A percentile compares a stretch with the other conserved stretches of the same genome.
Conservation (phyloP, 2,329 filamentous ascomycete species). For the Botrytis tulipae region DNA sequence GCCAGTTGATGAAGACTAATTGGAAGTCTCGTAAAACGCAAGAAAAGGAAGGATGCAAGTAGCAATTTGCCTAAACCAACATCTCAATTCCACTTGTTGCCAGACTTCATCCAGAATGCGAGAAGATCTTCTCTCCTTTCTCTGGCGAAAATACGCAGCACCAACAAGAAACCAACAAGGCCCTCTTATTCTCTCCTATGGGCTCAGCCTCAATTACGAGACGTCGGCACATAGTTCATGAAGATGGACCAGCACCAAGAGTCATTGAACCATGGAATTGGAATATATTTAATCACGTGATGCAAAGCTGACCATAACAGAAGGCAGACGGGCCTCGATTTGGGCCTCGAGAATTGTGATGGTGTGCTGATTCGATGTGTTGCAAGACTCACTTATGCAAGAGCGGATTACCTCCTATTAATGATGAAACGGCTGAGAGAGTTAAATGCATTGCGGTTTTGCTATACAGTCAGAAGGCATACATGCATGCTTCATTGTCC, state of each 20-base stretch:
- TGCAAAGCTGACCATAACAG: neutral
- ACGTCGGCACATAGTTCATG: neutral
- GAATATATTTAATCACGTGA: constrained; percentile 15
- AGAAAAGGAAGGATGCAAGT: neutral
- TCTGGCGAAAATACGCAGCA: neutral
- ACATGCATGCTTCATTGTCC: neutral
- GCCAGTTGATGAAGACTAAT: neutral
- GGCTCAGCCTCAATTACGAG: constrained; percentile 1
- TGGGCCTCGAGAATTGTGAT: constrained; percentile 14
- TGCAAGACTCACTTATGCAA: neutral
- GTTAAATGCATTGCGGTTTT: neutral
- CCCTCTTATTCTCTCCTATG: neutral
- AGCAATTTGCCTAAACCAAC: neutral
- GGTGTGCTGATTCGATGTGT: constrained; percentile 12
- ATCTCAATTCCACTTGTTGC: neutral
- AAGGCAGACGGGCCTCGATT: constrained; percentile 21
- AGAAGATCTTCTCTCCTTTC: constrained; percentile 10
- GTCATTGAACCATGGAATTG: constrained; percentile 2
- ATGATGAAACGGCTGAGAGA: constrained; percentile 7
- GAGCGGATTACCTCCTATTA: neutral
- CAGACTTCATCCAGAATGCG: neutral
- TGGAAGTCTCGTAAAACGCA: neutral
- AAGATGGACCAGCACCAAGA: neutral
- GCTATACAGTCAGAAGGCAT: neutral
- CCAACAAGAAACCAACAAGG: constrained; percentile 3